Evolutionary conservation across 2,329 filamentous ascomycete species (phyloP).

Genomic region (Eurotiales sp.): DNA sequence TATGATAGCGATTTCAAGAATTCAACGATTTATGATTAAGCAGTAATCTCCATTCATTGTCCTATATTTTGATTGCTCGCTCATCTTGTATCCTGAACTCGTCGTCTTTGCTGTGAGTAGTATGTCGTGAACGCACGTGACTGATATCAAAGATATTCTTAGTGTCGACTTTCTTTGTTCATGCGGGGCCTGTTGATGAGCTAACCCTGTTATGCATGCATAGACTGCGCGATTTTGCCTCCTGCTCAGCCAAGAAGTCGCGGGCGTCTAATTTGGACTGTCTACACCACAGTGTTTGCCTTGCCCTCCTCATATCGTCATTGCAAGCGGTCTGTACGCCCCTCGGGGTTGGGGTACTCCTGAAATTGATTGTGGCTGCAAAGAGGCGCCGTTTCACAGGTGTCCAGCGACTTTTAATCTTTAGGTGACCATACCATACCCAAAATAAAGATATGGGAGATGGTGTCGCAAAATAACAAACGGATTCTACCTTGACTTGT

Average conservation of each 20-base stretch:
- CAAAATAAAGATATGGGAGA: too few species aligned
- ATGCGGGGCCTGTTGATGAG: not conserved
- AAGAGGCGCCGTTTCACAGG: too few species aligned
- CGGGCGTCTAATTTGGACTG: not conserved
- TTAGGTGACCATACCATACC: too few species aligned
- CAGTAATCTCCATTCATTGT: not conserved
- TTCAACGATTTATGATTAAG: constrained; percentile 1
- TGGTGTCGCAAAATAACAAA: too few species aligned
- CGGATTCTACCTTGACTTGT: too few species aligned
- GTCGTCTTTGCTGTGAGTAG: too few species aligned
- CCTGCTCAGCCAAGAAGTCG: not conserved
- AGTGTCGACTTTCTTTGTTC: not conserved
- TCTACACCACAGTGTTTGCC: not conserved
- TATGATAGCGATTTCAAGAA: constrained; percentile 5
- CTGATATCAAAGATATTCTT: not conserved
- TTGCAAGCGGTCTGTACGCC: too few species aligned
- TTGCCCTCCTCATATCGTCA: not conserved
- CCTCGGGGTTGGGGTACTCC: too few species aligned
- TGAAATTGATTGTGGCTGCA: not conserved
- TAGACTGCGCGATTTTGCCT: too few species aligned
- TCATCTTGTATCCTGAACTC: too few species aligned
- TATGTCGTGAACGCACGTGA: not conserved
- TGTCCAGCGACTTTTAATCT: too few species aligned
- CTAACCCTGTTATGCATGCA: not conserved
- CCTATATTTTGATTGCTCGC: too few species aligned